Evolutionary conservation across 805 yeast genomes (phyloP), one percentile per base, ranked within the genome.

Genomic region (Grigorovia jiainica): DNA sequence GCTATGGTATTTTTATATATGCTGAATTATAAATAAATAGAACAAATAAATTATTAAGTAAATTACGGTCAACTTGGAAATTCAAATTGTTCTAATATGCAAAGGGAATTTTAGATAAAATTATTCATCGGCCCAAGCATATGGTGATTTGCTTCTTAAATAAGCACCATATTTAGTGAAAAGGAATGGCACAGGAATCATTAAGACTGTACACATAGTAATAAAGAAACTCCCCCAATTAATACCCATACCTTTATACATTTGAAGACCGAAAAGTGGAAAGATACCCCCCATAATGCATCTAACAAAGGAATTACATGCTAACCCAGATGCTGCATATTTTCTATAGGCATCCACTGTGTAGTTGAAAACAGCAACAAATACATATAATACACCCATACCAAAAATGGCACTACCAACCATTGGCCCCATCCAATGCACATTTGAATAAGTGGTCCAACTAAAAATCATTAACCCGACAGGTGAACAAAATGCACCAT

Each of bases 331-430:
- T 0, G 79, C 79, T 1, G 77, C 70, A 47, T 65, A 72, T 15
- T 67, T 60, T 50, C 73, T 65, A 57, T 78, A 83, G 0, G 82
- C 70, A 70, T 79, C 75, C 18, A 79, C 70, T 42, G 82, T 78
- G 59, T 82, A 83, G 7, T 76, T 69, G 48, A 83, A 69, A 31
- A 79, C 72, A 5, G 86, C 73, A 51, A 80, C 78, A 65, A 83
- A 83, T 9, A 79, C 70, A 54, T 78, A 68, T 32, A 82, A 72
- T 36, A 82, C 72, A 3, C 87, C 81, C 49, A 77, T 71, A 4
- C 92, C 89, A 56, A 82, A 75, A 8, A 87, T 72, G n/a, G 78
- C 71, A 45, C 87, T 89, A 2, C 89, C 78, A 43, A 79, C 71
- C 17, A 76, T 64, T 4, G 92, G 80, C 1, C 73, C 84, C 54